Evolutionary conservation across 768 basidiomycete genomes (phyloP).

Genomic region (Mycena floridula): DNA sequence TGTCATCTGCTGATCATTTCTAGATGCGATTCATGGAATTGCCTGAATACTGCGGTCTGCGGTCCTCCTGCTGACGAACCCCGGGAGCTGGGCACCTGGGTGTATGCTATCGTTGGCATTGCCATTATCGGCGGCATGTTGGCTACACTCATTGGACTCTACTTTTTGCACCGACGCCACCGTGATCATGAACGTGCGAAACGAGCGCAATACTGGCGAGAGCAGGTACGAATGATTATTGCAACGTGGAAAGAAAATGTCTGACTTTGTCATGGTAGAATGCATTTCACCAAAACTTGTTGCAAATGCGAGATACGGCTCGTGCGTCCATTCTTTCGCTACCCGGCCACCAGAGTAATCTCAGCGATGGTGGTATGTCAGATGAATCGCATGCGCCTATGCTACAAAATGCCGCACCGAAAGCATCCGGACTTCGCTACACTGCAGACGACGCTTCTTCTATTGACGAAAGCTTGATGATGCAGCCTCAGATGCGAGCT

Average conservation of each 20-base stretch:
- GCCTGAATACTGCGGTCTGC: constrained; percentile 54
- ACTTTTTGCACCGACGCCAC: constrained; percentile 63
- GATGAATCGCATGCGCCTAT: constrained; percentile 56
- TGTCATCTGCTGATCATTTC: background rate
- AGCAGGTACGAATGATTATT: constrained; percentile 75
- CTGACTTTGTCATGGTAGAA: constrained; percentile 35
- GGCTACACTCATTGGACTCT: constrained; percentile 62
- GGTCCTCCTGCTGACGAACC: constrained; percentile 54
- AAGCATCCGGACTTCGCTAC: constrained; percentile 52
- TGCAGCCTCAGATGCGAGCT: constrained; percentile 19
- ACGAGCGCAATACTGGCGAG: constrained; percentile 84
- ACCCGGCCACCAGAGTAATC: constrained; percentile 39
- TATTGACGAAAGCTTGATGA: constrained; percentile 43
- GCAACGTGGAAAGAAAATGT: no score
- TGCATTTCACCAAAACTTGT: constrained; percentile 73
- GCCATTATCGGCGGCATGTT: constrained; percentile 79
- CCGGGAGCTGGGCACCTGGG: constrained; percentile 57
- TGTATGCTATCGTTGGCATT: constrained; percentile 65
- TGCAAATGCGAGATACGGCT: constrained; percentile 74
- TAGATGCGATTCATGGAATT: constrained; percentile 78
- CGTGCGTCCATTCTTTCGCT: constrained; percentile 59
- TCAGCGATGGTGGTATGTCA: constrained; percentile 39
- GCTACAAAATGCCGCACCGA: constrained; percentile 39
- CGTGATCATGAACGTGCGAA: constrained; percentile 76
- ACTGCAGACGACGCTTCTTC: constrained; percentile 45